These are phyloP conservation scores for Thecaphora thlaspeos DNA, from an alignment of 1,284 basidiomycete species.

Conservation along the genomic window DNA sequence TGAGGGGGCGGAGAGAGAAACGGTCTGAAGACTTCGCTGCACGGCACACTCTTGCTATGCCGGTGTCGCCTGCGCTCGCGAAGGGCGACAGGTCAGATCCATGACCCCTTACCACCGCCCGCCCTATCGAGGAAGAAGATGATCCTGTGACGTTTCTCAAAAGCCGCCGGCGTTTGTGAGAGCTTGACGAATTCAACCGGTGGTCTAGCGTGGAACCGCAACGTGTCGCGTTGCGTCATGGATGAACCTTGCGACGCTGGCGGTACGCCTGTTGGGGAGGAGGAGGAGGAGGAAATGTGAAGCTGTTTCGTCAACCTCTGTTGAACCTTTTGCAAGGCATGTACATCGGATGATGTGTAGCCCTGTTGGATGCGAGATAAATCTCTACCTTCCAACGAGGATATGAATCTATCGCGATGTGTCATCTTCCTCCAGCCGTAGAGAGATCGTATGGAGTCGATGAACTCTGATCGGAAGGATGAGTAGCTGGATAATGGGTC, in stretches of 20 bases:
- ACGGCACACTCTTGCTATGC: too few species aligned
- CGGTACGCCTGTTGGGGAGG: too few species aligned
- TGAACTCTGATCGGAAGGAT: constrained; percentile 4
- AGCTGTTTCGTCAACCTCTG: neutral
- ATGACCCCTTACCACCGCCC: neutral
- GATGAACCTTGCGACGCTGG: too few species aligned
- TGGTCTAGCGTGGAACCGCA: constrained; percentile 1
- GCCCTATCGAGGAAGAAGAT: neutral
- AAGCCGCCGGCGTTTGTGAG: neutral
- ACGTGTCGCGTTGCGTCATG: too few species aligned
- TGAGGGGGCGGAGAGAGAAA: too few species aligned
- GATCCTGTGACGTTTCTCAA: neutral
- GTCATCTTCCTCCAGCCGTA: constrained; percentile 8
- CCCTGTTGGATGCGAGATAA: constrained; percentile 7
- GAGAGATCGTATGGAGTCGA: constrained; percentile 4
- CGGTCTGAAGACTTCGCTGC: too few species aligned
- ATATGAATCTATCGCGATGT: neutral
- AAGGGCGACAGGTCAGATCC: too few species aligned
- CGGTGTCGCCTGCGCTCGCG: too few species aligned
- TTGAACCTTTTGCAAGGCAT: neutral
- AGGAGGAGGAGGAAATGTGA: too few species aligned
- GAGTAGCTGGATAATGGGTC: neutral
- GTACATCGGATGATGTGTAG: constrained; percentile 3
- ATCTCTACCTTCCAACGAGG: constrained; percentile 3
- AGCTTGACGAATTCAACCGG: constrained; percentile 6